A percentile compares a stretch with the other conserved stretches of the same genome.
Evolutionary conservation across 2,329 filamentous ascomycete genomes (phyloP).

Genomic region (Thelonectria blattea): DNA sequence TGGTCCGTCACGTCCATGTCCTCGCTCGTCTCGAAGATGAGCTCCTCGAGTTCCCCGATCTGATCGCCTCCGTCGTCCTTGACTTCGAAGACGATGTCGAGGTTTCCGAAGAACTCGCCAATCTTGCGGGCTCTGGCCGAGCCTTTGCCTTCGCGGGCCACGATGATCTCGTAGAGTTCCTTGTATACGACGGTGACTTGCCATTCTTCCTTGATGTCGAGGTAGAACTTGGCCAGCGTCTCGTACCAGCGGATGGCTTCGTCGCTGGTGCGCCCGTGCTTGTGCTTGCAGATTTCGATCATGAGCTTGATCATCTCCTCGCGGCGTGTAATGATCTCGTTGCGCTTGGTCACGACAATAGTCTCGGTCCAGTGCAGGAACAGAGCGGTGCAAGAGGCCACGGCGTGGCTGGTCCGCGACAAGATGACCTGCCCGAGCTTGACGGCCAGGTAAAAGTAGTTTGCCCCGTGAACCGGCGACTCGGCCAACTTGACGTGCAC

Average conservation of each 20-base stretch:
- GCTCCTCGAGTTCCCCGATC: constrained; percentile 41
- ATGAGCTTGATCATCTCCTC: constrained; percentile 48
- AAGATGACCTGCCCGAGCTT: constrained; percentile 41
- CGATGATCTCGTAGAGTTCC: constrained; percentile 44
- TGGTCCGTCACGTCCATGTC: constrained; percentile 43
- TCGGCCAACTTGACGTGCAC: constrained; percentile 39
- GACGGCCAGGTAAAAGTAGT: constrained; percentile 46
- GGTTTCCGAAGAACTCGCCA: constrained; percentile 40
- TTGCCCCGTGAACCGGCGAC: constrained; percentile 33
- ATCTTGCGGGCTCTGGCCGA: constrained; percentile 40
- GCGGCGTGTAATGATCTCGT: constrained; percentile 43
- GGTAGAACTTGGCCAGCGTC: constrained; percentile 45
- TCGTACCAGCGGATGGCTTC: constrained; percentile 46
- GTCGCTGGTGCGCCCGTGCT: constrained; percentile 43
- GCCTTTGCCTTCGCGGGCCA: constrained; percentile 41
- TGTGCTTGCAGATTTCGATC: constrained; percentile 46
- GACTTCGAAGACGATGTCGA: constrained; percentile 44
- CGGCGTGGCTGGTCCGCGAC: constrained; percentile 41
- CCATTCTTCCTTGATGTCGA: constrained; percentile 44
- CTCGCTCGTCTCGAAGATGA: constrained; percentile 46
- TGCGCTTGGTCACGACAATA: constrained; percentile 44
- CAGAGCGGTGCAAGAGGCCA: constrained; percentile 44
- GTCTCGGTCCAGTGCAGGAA: constrained; percentile 45
- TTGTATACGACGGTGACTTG: constrained; percentile 42
- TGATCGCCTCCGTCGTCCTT: constrained; percentile 32